Conservation (phyloP, 2,329 filamentous ascomycete species). For the Myriosclerotinia duriaeana region DNA sequence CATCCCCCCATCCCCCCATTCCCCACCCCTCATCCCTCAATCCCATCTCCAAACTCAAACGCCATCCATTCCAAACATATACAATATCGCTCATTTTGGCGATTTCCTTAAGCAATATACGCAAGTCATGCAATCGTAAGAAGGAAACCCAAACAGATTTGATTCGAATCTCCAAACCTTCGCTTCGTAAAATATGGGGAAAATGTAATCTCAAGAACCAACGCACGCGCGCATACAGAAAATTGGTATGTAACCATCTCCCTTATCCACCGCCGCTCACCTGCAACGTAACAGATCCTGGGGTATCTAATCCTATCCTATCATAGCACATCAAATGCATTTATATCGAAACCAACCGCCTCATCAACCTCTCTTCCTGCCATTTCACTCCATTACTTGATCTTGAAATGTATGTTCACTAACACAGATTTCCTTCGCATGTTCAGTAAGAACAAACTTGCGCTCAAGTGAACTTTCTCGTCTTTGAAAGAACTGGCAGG, state of each 20-base stretch:
- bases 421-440: too few species aligned
- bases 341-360: not conserved
- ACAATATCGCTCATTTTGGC: too few species aligned
- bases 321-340: slow-evolving; percentile 11
- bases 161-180: not conserved
- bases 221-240: not conserved
- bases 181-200: not conserved
- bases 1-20: too few species aligned
- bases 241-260: not conserved
- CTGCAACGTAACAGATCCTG: not conserved
- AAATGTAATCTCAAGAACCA: not conserved
- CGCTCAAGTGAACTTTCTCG: too few species aligned
- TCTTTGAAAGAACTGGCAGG: too few species aligned
- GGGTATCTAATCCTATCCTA: slow-evolving; percentile 19
- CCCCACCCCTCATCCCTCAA: too few species aligned
- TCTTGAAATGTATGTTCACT: too few species aligned
- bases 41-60: not conserved
- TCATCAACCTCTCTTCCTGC: not conserved
- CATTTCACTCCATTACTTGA: not conserved
- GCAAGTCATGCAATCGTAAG: slow-evolving; percentile 8
- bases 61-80: not conserved
- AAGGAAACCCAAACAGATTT: not conserved
- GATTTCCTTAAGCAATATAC: not conserved
- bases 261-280: not conserved
- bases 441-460: too few species aligned